Evolutionary conservation across 768 basidiomycete genomes (phyloP).

Genomic region (Lentinus brumalis): DNA sequence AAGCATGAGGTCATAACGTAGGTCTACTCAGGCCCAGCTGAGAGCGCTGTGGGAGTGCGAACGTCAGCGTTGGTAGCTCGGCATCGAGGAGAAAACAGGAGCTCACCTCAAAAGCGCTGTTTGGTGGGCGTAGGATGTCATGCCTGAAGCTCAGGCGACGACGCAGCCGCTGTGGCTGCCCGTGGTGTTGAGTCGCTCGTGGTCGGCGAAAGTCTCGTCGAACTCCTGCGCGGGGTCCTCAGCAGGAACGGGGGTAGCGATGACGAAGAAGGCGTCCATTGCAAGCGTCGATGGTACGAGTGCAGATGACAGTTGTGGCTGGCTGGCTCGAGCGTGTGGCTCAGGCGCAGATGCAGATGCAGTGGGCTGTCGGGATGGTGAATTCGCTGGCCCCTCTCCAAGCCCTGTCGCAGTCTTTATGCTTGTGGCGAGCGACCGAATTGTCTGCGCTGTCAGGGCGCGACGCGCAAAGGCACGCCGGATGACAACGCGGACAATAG

Average conservation of each 20-base stretch:
- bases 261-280: conserved; percentile 27
- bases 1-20: conserved; percentile 9
- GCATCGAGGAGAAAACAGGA: no score
- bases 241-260: conserved; percentile 21
- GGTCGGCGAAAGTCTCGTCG: conserved; percentile 19
- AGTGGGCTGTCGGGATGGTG: conserved; percentile 9
- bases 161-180: conserved; percentile 10
- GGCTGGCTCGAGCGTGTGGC: conserved; percentile 3
- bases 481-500: conserved; percentile 15
- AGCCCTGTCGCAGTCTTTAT: conserved; percentile 4
- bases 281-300: conserved; percentile 1
- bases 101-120: conserved; percentile 4
- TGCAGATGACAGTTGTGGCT: neutral
- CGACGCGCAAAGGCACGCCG: conserved; percentile 6
- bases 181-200: conserved; percentile 9
- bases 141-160: conserved; percentile 11
- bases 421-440: neutral
- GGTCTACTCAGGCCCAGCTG: conserved; percentile 9
- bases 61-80: neutral
- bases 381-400: conserved; percentile 4
- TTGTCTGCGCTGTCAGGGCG: conserved; percentile 5
- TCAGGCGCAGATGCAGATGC: neutral
- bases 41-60: neutral
- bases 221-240: conserved; percentile 12
- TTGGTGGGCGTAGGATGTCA: neutral